A percentile compares a stretch with the other conserved stretches of the same genome.
phyloP scores from a whole-genome alignment of 192 early-diverging fungal species.

The Podila horticola region DNA sequence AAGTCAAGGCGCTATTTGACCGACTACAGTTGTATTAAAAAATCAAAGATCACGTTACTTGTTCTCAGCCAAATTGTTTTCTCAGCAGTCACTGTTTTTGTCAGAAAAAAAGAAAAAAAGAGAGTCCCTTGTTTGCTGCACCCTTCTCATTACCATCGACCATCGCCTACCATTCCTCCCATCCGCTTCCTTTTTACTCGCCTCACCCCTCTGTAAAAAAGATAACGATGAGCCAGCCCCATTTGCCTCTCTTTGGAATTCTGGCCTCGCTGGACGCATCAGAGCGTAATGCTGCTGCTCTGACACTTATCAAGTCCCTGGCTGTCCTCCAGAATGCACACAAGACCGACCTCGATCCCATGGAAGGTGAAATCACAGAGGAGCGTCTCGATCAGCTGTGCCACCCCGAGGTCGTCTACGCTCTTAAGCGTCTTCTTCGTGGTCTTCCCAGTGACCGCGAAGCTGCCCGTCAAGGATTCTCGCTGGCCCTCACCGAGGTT shows the following conservation, averaged over 20 bases:
- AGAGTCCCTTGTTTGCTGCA: not conserved
- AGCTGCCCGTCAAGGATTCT: conserved; percentile 95
- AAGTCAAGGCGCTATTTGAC: conserved; percentile 36
- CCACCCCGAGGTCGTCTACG: conserved; percentile 88
- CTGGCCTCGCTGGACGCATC: conserved; percentile 80
- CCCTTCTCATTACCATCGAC: not conserved
- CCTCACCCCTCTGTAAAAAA: not conserved
- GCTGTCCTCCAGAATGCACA: conserved; percentile 62
- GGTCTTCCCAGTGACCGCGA: conserved; percentile 88
- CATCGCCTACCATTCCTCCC: not conserved
- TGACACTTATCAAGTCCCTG: conserved; percentile 67
- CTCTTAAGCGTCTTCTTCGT: conserved; percentile 84
- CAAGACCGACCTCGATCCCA: conserved; percentile 32
- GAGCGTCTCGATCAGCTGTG: conserved; percentile 72
- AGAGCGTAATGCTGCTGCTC: conserved; percentile 72
- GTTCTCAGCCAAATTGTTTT: too few species aligned
- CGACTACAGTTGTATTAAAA: not conserved
- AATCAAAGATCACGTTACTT: not conserved
- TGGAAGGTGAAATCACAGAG: conserved; percentile 60
- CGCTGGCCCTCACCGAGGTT: conserved; percentile 93
- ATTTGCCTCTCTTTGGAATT: conserved; percentile 79
- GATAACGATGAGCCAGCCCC: conserved; percentile 44
- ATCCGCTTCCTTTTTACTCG: conserved; percentile 1
- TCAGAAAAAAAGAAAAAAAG: conserved; percentile 1
- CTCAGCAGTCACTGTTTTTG: not conserved